Base-by-base conservation (phyloP, 495 filamentous ascomycete genomes). In the Hypoxylon intermedium region DNA sequence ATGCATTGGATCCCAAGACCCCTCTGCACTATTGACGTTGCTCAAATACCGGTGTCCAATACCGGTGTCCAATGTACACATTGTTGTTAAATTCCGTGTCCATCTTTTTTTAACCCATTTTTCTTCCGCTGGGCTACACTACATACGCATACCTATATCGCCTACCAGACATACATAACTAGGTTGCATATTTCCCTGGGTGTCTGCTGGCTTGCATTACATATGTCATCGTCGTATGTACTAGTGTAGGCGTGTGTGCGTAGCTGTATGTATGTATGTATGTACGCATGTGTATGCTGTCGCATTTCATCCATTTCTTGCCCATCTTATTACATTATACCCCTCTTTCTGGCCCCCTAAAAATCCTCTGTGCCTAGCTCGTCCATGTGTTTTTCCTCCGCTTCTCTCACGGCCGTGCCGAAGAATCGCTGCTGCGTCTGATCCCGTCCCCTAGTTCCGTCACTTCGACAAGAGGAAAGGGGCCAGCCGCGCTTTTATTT, bases 281-380 rank as follows among this genome's bases (percentile, higher is more conserved):
- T 26, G 7, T 26, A 7, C 7, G 41, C 49, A 54, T 50, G 36
- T 58, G 37, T 57, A 58, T 58, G 42, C 53, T 50, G 58, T 63
- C 49, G 62, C 62, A 65, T 65, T 65, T 57, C 51, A 47, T 46
- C 61, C 61, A 45, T 53, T 53, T 62, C 43, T 48, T 37, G 34
- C 48, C 24, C 38, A 47, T 57, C 33, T 42, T 53, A 53, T 61
- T 54, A 38, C 52, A 58, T 52, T 64, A 59, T 63, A 69, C 67
- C 67, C 63, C 63, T 63, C 59, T 68, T 67, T 62, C 53, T 45
- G 50, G 53, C 52, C 67, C 67, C 67, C 47, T 58, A 65, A 59
- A 52, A 54, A 56, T 63, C 41, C 18, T 57, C 50, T 51, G 53
- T 54, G 40, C 54, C 49, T 51, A 56, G 53, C 37, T 43, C 56